Conservation (phyloP, 129 eudicot species). For the Ambrosia artemisiifolia region DNA sequence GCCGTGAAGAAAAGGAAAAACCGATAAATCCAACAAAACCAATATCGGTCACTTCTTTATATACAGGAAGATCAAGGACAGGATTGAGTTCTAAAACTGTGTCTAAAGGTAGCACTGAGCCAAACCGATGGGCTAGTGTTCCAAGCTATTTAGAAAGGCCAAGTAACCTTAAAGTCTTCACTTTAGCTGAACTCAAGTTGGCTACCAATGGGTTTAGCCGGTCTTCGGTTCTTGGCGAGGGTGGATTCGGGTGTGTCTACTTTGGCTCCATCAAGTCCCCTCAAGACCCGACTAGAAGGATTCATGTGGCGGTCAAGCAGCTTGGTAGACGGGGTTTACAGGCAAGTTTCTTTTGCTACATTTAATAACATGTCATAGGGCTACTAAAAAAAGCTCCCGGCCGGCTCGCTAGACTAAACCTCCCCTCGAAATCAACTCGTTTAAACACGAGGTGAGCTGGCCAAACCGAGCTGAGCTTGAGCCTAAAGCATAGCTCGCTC, state of each 20-base stretch:
- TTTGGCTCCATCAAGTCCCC: constrained; percentile 49
- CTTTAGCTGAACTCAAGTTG: constrained; percentile 54
- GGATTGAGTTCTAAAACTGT: neutral
- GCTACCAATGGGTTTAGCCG: constrained; percentile 56
- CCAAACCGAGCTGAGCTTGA: too few species aligned
- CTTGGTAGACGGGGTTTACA: constrained; percentile 70
- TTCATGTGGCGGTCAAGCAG: constrained; percentile 77
- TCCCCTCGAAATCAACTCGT: too few species aligned
- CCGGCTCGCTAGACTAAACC: too few species aligned
- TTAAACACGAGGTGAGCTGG: too few species aligned
- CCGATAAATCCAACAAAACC: neutral
- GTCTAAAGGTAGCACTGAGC: neutral
- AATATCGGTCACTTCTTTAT: neutral
- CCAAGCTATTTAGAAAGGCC: constrained; percentile 39
- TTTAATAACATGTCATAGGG: too few species aligned
- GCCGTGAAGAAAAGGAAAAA: neutral
- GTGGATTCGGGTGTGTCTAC: constrained; percentile 76
- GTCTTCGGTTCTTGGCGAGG: constrained; percentile 5
- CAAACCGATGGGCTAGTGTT: constrained; percentile 20
- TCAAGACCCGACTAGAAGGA: constrained; percentile 46
- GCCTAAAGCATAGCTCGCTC: too few species aligned
- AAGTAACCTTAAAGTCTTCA: constrained; percentile 54
- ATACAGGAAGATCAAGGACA: neutral
- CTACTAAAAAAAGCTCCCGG: too few species aligned
- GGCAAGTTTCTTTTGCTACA: constrained; percentile 37